phyloP scores from a whole-genome alignment of 768 basidiomycete genomes.

The Suillus weaverae region DNA sequence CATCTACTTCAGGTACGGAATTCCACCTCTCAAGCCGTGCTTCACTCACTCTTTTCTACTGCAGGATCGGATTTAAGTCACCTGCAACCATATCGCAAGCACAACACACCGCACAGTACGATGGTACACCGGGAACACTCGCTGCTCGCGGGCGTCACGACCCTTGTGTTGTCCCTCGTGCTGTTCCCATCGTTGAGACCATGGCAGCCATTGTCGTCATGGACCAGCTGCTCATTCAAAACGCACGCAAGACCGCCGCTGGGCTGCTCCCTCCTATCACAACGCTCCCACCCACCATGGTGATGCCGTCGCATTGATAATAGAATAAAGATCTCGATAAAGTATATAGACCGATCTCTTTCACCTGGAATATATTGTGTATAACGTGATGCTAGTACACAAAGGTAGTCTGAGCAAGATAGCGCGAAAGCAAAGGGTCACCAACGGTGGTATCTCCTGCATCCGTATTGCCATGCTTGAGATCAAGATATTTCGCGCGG shows the following conservation, averaged over 20 bases:
- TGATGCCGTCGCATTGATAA: conserved; percentile 51
- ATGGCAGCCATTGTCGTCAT: conserved; percentile 97
- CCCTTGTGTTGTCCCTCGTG: conserved; percentile 95
- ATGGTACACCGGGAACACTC: conserved; percentile 84
- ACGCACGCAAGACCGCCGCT: conserved; percentile 73
- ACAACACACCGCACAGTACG: conserved; percentile 90
- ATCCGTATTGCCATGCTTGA: conserved; percentile 1
- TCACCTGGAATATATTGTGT: conserved; percentile 7
- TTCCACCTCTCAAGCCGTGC: not conserved
- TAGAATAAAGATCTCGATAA: conserved; percentile 4
- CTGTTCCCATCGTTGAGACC: conserved; percentile 96
- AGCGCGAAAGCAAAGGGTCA: conserved; percentile 15
- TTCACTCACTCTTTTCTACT: conserved; percentile 13
- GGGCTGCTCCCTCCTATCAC: conserved; percentile 79
- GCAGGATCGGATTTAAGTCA: conserved; percentile 93
- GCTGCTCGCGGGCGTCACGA: conserved; percentile 95
- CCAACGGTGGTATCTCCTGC: not conserved
- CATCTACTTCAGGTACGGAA: conserved; percentile 88
- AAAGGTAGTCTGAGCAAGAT: conserved; percentile 11
- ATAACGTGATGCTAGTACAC: not conserved
- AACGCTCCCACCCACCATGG: conserved; percentile 93
- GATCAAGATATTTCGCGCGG: not conserved
- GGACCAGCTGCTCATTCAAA: conserved; percentile 91
- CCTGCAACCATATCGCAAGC: conserved; percentile 96
- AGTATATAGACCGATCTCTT: not conserved